These are phyloP conservation scores for Parastagonospora nodorum DNA, from an alignment of 2,329 filamentous ascomycete species.

Conservation along the genomic window DNA sequence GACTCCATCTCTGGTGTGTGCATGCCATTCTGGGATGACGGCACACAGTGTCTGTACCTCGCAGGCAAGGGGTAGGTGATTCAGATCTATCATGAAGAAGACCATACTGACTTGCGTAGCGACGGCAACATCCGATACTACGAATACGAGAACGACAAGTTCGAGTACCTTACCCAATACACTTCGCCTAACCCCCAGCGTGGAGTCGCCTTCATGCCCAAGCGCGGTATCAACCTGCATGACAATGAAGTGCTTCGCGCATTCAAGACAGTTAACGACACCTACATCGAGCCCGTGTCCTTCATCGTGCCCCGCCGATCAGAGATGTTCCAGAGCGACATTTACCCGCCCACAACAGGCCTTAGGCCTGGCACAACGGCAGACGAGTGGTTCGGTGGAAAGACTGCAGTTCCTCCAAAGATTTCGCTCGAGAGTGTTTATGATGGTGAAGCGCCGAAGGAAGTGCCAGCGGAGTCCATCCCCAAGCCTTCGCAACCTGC, in stretches of 20 bases:
- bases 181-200: conserved; percentile 96
- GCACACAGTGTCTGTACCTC: conserved; percentile 91
- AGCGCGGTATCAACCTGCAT: conserved; percentile 92
- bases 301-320: conserved; percentile 95
- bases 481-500: conserved; percentile 61
- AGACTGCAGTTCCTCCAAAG: conserved; percentile 83
- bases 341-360: conserved; percentile 86
- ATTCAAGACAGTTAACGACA: conserved; percentile 96
- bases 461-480: conserved; percentile 74
- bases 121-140: conserved; percentile 99
- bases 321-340: conserved; percentile 95
- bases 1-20: conserved; percentile 97
- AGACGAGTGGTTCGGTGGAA: conserved; percentile 84
- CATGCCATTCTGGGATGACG: conserved; percentile 99
- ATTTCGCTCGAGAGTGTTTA: conserved; percentile 93
- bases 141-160: conserved; percentile 98
- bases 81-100: background rate
- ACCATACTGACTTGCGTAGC: conserved; percentile 52
- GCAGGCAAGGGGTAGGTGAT: conserved; percentile 87
- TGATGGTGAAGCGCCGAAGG: conserved; percentile 78
- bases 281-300: conserved; percentile 93
- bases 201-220: conserved; percentile 91
- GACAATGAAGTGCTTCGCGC: conserved; percentile 91
- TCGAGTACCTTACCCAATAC: conserved; percentile 95
- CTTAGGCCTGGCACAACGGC: conserved; percentile 79